Evolutionary conservation across 2,329 filamentous ascomycete genomes (phyloP).

Genomic region (Fusarium pseudonygamai): DNA sequence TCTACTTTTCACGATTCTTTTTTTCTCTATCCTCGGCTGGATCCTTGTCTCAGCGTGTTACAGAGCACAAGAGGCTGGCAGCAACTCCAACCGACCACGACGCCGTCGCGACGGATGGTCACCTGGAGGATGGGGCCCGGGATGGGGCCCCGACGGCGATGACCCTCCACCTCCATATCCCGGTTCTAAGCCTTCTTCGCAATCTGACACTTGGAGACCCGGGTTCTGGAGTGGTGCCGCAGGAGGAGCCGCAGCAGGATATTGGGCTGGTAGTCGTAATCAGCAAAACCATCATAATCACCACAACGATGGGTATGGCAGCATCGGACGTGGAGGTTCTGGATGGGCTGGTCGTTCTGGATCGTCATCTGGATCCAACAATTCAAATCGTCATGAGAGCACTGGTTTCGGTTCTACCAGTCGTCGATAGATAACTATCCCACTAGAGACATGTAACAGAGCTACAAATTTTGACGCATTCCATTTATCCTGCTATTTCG

Average conservation of each 20-base stretch:
- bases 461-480: conserved; percentile 24
- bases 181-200: conserved; percentile 50
- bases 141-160: conserved; percentile 54
- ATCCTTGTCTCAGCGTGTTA: conserved; percentile 68
- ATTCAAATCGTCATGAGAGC: conserved; percentile 67
- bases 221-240: conserved; percentile 80
- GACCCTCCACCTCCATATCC: conserved; percentile 62
- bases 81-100: conserved; percentile 22
- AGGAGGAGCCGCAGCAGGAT: conserved; percentile 74
- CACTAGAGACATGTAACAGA: neutral
- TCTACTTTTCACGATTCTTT: conserved; percentile 68
- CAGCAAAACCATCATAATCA: conserved; percentile 40
- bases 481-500: conserved; percentile 43
- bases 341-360: conserved; percentile 43
- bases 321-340: conserved; percentile 48
- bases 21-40: conserved; percentile 67
- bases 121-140: conserved; percentile 50
- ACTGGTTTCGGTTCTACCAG: conserved; percentile 79
- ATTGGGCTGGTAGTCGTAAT: conserved; percentile 65
- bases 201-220: conserved; percentile 68
- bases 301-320: conserved; percentile 46
- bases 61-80: conserved; percentile 6
- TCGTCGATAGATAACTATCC: conserved; percentile 55
- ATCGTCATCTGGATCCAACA: conserved; percentile 50
- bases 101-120: conserved; percentile 45